Conservation (phyloP, 1,284 basidiomycete species). For the Naganishia liquefaciens region DNA sequence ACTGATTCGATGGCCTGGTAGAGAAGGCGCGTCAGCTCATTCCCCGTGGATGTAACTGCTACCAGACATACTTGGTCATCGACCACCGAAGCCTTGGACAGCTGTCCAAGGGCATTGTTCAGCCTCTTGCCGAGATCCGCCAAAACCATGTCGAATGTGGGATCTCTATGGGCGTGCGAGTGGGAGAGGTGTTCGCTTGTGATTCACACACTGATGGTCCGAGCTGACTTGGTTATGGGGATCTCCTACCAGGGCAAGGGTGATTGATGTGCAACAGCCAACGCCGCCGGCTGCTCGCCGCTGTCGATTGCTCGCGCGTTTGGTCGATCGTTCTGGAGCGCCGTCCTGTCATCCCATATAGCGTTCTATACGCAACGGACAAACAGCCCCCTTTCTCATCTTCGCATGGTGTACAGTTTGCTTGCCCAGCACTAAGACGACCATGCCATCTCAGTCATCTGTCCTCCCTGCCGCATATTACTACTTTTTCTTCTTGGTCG, state of each 20-base stretch:
- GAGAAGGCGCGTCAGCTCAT: slow-evolving; percentile 10
- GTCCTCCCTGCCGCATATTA: slow-evolving; percentile 41
- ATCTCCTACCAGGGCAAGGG: too few relatives aligned
- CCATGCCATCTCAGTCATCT: neutral
- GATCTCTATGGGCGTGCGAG: neutral
- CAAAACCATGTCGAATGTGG: slow-evolving; percentile 73
- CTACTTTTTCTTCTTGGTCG: slow-evolving; percentile 47
- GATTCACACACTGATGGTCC: neutral
- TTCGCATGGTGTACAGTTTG: too few relatives aligned
- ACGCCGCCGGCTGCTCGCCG: neutral
- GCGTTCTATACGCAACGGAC: too few relatives aligned
- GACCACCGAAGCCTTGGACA: slow-evolving; percentile 79
- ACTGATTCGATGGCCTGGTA: slow-evolving; percentile 83
- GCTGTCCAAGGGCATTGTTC: slow-evolving; percentile 87
- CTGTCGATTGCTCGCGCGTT: slow-evolving; percentile 17
- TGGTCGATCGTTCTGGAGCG: slow-evolving; percentile 4
- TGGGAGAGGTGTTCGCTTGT: neutral
- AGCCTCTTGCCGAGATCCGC: slow-evolving; percentile 92
- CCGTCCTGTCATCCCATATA: too few relatives aligned
- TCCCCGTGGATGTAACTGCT: neutral
- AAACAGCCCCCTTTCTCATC: too few relatives aligned
- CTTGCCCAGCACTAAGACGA: neutral
- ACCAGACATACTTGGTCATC: slow-evolving; percentile 73
- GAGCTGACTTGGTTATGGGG: too few relatives aligned
- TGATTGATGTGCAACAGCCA: neutral